Evolutionary conservation across 179 eudicot genomes (phyloP).

Genomic region (Beta lomatogona): DNA sequence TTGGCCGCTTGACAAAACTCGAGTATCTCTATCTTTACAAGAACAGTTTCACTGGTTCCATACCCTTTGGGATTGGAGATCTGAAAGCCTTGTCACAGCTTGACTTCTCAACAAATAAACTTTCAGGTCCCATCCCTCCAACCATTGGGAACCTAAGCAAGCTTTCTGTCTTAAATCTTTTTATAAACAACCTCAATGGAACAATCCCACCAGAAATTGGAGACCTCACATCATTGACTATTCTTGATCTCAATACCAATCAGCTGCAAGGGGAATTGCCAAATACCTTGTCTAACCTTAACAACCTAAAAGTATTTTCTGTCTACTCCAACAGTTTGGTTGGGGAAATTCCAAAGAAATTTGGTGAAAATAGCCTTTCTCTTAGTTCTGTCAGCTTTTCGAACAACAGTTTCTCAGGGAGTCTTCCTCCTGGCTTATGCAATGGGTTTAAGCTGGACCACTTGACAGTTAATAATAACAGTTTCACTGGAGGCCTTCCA

Average conservation of each 20-base stretch:
- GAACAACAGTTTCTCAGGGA: slow-evolving; percentile 62
- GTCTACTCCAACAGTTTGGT: slow-evolving; percentile 48
- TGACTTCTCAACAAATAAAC: slow-evolving; percentile 50
- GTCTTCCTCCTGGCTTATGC: slow-evolving; percentile 61
- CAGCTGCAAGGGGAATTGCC: slow-evolving; percentile 59
- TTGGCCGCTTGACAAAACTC: slow-evolving; percentile 46
- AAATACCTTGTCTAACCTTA: slow-evolving; percentile 44
- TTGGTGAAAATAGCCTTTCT: slow-evolving; percentile 46
- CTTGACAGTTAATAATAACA: slow-evolving; percentile 55
- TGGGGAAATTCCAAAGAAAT: slow-evolving; percentile 52
- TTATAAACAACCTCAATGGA: slow-evolving; percentile 58
- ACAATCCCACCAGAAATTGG: slow-evolving; percentile 55
- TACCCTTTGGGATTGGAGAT: slow-evolving; percentile 59
- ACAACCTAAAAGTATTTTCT: slow-evolving; percentile 39
- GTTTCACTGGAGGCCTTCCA: slow-evolving; percentile 59
- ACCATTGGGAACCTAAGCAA: slow-evolving; percentile 52
- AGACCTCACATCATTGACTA: slow-evolving; percentile 35
- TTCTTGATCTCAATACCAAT: slow-evolving; percentile 50
- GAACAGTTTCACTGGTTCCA: slow-evolving; percentile 48
- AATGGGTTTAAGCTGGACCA: slow-evolving; percentile 44
- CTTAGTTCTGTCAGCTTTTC: slow-evolving; percentile 55
- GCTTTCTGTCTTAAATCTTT: slow-evolving; percentile 43
- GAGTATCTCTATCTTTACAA: slow-evolving; percentile 40
- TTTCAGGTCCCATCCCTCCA: slow-evolving; percentile 60
- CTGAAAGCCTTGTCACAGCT: slow-evolving; percentile 31